phyloP scores from a whole-genome alignment of 768 basidiomycete species.

The Hirschioporus abietinus region DNA sequence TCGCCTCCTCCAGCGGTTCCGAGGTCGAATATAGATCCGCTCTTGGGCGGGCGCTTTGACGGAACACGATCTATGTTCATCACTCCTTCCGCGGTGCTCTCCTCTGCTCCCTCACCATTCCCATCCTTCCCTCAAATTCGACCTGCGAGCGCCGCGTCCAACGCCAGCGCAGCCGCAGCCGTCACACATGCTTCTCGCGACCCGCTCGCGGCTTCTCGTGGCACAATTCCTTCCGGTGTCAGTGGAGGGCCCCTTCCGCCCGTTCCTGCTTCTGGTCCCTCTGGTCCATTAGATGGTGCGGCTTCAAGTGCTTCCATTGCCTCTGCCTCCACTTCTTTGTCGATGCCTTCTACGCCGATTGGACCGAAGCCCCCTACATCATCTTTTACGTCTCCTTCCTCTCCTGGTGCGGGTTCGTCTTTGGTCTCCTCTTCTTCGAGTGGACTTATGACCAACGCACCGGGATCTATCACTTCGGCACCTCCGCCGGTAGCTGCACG shows the following conservation, averaged over 20 bases:
- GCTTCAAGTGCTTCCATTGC: background rate
- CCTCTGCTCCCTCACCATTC: slow-evolving; percentile 28
- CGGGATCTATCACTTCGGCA: background rate
- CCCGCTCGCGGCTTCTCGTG: slow-evolving; percentile 12
- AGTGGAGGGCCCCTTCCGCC: slow-evolving; percentile 15
- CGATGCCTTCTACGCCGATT: background rate
- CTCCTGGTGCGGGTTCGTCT: background rate
- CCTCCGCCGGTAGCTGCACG: background rate
- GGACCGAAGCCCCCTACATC: background rate
- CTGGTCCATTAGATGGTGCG: background rate
- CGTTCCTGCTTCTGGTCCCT: slow-evolving; percentile 5
- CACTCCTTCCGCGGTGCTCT: slow-evolving; percentile 35
- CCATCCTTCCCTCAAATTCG: slow-evolving; percentile 30
- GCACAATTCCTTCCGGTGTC: slow-evolving; percentile 16
- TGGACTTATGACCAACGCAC: slow-evolving; percentile 4
- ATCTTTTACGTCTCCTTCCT: slow-evolving; percentile 1
- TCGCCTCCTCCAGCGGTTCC: slow-evolving; percentile 19
- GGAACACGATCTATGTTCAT: slow-evolving; percentile 82
- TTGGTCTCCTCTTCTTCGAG: background rate
- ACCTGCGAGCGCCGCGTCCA: slow-evolving; percentile 19
- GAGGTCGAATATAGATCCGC: slow-evolving; percentile 33
- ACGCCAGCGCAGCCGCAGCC: slow-evolving; percentile 23
- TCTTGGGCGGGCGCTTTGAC: slow-evolving; percentile 63
- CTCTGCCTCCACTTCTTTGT: background rate
- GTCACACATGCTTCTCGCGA: slow-evolving; percentile 13